A percentile compares a stretch with the other conserved stretches of the same genome.
Evolutionary conservation across 148 eudicot genomes (phyloP).

Genomic region (Pharnaceum exiguum): DNA sequence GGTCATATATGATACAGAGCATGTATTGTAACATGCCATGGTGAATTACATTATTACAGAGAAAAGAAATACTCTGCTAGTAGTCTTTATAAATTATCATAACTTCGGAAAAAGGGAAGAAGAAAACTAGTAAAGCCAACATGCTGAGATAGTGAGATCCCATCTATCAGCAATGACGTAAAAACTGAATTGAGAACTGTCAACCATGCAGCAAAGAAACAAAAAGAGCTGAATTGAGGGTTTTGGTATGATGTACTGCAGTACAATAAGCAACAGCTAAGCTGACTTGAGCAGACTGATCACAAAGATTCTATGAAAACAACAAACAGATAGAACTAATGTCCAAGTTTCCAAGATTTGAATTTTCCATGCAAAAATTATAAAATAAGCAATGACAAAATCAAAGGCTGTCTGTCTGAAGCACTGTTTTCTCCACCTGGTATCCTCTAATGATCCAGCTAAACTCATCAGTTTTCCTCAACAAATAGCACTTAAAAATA

Average conservation of each 20-base stretch:
- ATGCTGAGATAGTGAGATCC: too few species aligned
- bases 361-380: neutral
- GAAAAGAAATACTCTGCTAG: too few species aligned
- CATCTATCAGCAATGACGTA: too few species aligned
- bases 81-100: too few species aligned
- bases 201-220: too few species aligned
- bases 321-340: neutral
- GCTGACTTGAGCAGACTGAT: conserved; percentile 9
- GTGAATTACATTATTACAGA: too few species aligned
- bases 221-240: too few species aligned
- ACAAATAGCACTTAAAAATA: neutral
- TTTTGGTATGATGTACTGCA: neutral
- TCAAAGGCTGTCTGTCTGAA: conserved; percentile 19
- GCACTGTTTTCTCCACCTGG: conserved; percentile 7
- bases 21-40: too few species aligned
- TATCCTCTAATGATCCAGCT: conserved; percentile 24
- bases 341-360: neutral
- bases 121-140: too few species aligned
- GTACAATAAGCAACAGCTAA: neutral
- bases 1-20: too few species aligned
- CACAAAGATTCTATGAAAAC: conserved; percentile 8
- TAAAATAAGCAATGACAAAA: conserved; percentile 3
- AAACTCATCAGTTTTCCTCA: neutral
- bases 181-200: too few species aligned
- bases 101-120: too few species aligned